Evolutionary conservation across 768 basidiomycete genomes (phyloP), one percentile per base, ranked within the genome.

Genomic region (Lepiota subincarnata): DNA sequence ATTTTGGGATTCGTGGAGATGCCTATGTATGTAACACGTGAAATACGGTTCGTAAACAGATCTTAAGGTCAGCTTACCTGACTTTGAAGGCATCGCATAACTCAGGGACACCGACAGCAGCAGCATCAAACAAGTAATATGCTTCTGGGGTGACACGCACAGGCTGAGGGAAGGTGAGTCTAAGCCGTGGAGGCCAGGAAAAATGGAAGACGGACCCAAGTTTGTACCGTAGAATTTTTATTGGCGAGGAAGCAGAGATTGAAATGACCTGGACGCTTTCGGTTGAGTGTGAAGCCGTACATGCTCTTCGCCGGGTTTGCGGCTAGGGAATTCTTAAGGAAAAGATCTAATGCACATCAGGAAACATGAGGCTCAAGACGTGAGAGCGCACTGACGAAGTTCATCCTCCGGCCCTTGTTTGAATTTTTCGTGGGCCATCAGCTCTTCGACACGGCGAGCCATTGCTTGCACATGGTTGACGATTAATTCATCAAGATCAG

Each of bases 41-140:
- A 16, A 31, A 8, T 40, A 5, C 10, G 1, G 13, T 34, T 31
- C 2, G 34, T 13, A 16, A 52, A 26, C 3, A 7, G 16, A 11
- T 28, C 6, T 6, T 24, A 8, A 22, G 38, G 37, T n/a, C 39
- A 48, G 62, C 76, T 61, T 61, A 85, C 85, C 86, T 70, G 63
- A 91, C 83, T 83, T 98, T 98, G 83, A 98, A 98, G 16, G 95
- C 94, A 66, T 98, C 95, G 59, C 96, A 97, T 4, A 98, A 72
- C 67, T 97, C 93, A 3, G 90, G 86, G 20, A 98, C 92, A 35
- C 92, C 93, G 6, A 90, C 85, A 20, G 92, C 91, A 42, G 92
- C 83, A 5, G 92, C 90, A 59, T 94, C 92, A 61, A 92, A 92
- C 14, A 98, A 79, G 64, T 87, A 88, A 65, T 94, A 97, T 4